These are phyloP conservation scores for Leccinum disarticulatum DNA, from an alignment of 768 basidiomycete species.

Conservation along the genomic window DNA sequence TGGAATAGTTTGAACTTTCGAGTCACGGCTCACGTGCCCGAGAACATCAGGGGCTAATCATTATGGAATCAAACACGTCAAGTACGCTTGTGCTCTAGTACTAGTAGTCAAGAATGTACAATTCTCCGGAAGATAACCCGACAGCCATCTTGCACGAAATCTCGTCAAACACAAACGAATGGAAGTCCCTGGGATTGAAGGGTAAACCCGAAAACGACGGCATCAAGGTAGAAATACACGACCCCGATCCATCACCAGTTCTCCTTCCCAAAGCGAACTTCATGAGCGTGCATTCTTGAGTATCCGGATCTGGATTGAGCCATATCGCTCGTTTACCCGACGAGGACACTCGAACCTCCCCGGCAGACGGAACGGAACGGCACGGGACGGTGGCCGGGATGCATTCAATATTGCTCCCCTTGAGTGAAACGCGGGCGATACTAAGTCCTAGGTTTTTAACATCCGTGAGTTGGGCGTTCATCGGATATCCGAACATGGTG, in stretches of 20 bases:
- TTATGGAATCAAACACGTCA: not conserved
- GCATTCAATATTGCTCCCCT: slow-evolving; percentile 7
- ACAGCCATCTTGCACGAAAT: slow-evolving; percentile 50
- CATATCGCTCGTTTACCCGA: slow-evolving; percentile 24
- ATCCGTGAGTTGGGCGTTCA: not conserved
- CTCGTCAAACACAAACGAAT: slow-evolving; percentile 56
- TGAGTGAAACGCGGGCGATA: slow-evolving; percentile 15
- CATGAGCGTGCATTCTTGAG: slow-evolving; percentile 48
- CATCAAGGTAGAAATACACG: slow-evolving; percentile 36
- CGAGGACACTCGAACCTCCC: slow-evolving; percentile 17
- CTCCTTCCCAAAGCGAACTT: slow-evolving; percentile 41
- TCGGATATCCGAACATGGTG: slow-evolving; percentile 14
- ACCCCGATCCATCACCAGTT: slow-evolving; percentile 4
- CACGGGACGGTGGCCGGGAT: slow-evolving; percentile 5
- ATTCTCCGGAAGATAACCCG: slow-evolving; percentile 50
- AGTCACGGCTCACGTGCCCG: slow-evolving; percentile 29
- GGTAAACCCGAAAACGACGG: slow-evolving; percentile 50
- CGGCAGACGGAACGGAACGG: slow-evolving; percentile 9
- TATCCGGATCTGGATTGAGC: slow-evolving; percentile 10
- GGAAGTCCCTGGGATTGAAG: slow-evolving; percentile 46
- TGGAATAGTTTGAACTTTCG: slow-evolving; percentile 2
- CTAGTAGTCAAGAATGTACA: slow-evolving; percentile 46
- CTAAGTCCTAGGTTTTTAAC: not conserved
- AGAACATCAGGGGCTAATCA: slow-evolving; percentile 19
- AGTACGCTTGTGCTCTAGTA: slow-evolving; percentile 13